Percentiles rank a stretch among this genome's conserved stretches.
phyloP scores from a whole-genome alignment of 2,329 filamentous ascomycete species.

The Calonectria naviculata region DNA sequence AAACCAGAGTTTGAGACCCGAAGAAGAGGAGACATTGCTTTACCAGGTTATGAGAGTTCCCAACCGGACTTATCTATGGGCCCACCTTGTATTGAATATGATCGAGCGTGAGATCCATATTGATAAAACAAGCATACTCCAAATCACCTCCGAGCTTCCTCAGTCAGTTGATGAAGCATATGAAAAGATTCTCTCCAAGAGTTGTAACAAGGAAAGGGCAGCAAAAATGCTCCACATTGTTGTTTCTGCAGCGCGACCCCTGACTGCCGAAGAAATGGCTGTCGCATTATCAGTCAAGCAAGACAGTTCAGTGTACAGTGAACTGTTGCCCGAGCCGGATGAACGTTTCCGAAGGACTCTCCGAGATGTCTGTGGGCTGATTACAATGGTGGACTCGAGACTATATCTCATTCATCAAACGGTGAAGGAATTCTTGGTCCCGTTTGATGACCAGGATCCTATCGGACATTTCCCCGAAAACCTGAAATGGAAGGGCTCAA shows the following conservation, averaged over 20 bases:
- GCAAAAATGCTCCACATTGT: slow-evolving; percentile 38
- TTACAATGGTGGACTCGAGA: slow-evolving; percentile 26
- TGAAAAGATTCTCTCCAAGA: slow-evolving; percentile 37
- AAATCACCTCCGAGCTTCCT: slow-evolving; percentile 27
- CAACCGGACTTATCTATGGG: slow-evolving; percentile 43
- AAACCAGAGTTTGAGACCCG: neutral
- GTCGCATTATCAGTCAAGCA: slow-evolving; percentile 26
- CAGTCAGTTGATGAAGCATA: slow-evolving; percentile 39
- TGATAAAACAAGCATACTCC: slow-evolving; percentile 12
- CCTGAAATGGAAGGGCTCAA: slow-evolving; percentile 23
- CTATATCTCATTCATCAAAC: slow-evolving; percentile 39
- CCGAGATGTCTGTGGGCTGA: slow-evolving; percentile 44
- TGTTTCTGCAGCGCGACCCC: slow-evolving; percentile 33
- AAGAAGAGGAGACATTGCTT: slow-evolving; percentile 22
- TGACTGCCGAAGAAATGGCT: slow-evolving; percentile 36
- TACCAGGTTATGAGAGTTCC: slow-evolving; percentile 16
- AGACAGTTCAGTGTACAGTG: slow-evolving; percentile 8
- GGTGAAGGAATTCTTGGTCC: slow-evolving; percentile 34
- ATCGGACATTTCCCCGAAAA: neutral
- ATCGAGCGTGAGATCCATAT: slow-evolving; percentile 25
- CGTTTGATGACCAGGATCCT: neutral
- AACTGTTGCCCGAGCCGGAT: slow-evolving; percentile 13
- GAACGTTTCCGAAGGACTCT: slow-evolving; percentile 23
- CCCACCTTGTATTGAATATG: slow-evolving; percentile 32
- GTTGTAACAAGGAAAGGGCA: slow-evolving; percentile 7